Percentiles rank a stretch among this genome's conserved stretches.
Conservation (phyloP, 805 yeast species). For the Wickerhamiella parazyma region DNA sequence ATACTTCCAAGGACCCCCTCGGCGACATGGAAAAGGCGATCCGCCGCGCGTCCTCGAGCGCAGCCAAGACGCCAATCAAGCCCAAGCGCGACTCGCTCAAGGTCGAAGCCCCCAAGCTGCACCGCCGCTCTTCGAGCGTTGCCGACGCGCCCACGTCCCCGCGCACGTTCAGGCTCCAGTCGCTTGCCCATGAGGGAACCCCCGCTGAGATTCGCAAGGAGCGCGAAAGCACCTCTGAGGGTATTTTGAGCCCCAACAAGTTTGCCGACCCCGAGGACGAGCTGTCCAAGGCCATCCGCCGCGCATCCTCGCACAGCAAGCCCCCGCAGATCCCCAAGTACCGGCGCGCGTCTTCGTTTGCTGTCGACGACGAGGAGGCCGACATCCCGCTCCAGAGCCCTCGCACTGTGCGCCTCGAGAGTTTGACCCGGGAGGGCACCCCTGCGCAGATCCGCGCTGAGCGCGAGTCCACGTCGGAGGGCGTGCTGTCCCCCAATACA, state of each 20-base stretch:
- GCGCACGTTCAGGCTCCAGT: neutral
- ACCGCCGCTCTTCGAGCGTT: neutral
- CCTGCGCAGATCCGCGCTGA: constrained; percentile 6
- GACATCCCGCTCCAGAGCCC: neutral
- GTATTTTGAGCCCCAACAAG: neutral
- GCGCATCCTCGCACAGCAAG: neutral
- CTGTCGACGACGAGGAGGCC: too few species aligned
- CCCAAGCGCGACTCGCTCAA: neutral
- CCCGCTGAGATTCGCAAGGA: constrained; percentile 1
- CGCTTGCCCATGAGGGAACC: neutral
- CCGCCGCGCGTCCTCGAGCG: neutral
- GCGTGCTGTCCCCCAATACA: neutral
- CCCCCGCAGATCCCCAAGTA: neutral
- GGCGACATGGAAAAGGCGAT: constrained; percentile 3
- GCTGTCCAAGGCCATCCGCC: neutral
- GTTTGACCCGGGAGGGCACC: neutral
- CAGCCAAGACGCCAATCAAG: neutral
- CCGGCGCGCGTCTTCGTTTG: neutral
- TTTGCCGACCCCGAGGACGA: neutral
- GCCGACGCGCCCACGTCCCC: neutral
- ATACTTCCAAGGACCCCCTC: neutral
- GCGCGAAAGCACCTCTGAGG: constrained; percentile 3
- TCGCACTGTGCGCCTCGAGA: neutral
- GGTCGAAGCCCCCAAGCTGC: neutral
- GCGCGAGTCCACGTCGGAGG: neutral